A percentile compares a stretch with the other conserved stretches of the same genome.
Conservation (phyloP, 331 rosid species). For the Quercus lobata region DNA sequence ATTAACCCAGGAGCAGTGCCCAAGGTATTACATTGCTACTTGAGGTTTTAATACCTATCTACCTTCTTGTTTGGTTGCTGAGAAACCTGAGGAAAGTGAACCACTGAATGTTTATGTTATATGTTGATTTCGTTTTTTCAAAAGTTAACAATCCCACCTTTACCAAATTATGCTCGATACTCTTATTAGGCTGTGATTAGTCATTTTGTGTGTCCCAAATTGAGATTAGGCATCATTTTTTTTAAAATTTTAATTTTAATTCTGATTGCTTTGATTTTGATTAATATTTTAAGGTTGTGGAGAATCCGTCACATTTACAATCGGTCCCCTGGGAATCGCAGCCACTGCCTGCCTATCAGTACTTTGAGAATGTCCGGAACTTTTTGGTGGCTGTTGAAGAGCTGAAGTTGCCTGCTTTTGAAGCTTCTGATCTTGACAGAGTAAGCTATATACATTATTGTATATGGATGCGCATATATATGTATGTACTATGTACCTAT, state of each 20-base stretch:
- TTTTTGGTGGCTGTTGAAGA: constrained; percentile 70
- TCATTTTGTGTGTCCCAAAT: background rate
- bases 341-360: constrained; percentile 89
- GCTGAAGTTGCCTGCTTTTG: constrained; percentile 78
- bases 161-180: background rate
- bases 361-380: constrained; percentile 88
- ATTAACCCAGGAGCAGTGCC: constrained; percentile 84
- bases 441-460: constrained; percentile 28
- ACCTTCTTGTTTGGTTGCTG: background rate
- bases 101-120: background rate
- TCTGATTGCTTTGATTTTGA: background rate
- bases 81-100: background rate
- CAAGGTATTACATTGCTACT: constrained; percentile 44
- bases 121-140: background rate
- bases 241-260: background rate
- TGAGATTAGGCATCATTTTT: background rate
- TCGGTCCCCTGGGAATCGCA: constrained; percentile 59
- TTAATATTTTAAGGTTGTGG: constrained; percentile 64
- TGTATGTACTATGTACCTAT: constrained; percentile 2
- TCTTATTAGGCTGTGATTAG: background rate
- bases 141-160: background rate
- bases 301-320: constrained; percentile 51
- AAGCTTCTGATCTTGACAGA: constrained; percentile 92
- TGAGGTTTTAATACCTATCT: background rate
- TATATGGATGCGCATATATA: background rate